Evolutionary conservation across 495 filamentous ascomycete species (phyloP).

Genomic region (Aspergillus panamensis): DNA sequence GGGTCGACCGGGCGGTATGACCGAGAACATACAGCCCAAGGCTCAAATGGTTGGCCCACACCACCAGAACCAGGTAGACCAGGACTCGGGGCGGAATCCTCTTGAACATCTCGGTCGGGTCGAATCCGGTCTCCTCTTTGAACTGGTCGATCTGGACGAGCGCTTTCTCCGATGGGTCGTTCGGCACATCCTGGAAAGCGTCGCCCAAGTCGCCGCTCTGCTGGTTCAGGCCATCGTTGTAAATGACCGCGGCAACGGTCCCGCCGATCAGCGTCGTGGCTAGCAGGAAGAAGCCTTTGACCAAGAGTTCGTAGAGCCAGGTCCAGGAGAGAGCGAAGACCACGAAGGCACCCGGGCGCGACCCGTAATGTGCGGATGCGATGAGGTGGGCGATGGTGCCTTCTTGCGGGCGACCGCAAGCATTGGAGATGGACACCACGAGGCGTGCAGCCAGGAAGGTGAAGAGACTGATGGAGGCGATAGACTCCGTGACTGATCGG

Average conservation of each 20-base stretch:
- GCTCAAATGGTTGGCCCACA: constrained; percentile 18
- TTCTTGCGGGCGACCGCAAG: neutral
- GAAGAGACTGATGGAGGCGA: constrained; percentile 23
- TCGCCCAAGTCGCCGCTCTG: neutral
- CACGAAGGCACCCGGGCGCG: constrained; percentile 11
- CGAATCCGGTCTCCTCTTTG: constrained; percentile 15
- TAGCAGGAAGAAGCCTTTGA: constrained; percentile 14
- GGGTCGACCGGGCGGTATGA: constrained; percentile 14
- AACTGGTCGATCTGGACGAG: constrained; percentile 15
- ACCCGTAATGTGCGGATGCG: constrained; percentile 11
- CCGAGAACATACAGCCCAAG: constrained; percentile 21
- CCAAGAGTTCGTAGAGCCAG: constrained; percentile 21
- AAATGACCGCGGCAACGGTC: constrained; percentile 9
- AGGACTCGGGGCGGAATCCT: constrained; percentile 15
- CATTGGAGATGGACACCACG: neutral
- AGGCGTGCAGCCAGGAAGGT: constrained; percentile 22
- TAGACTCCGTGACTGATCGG: constrained; percentile 10
- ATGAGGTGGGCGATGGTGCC: constrained; percentile 11
- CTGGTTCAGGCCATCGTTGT: constrained; percentile 12
- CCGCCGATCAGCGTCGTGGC: constrained; percentile 20
- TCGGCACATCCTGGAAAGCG: neutral
- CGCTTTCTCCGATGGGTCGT: neutral
- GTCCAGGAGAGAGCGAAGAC: constrained; percentile 12
- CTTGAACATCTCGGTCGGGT: constrained; percentile 9
- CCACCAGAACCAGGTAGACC: constrained; percentile 11